Conservation (phyloP, 2,329 filamentous ascomycete species). For the Penicillium sp. region DNA sequence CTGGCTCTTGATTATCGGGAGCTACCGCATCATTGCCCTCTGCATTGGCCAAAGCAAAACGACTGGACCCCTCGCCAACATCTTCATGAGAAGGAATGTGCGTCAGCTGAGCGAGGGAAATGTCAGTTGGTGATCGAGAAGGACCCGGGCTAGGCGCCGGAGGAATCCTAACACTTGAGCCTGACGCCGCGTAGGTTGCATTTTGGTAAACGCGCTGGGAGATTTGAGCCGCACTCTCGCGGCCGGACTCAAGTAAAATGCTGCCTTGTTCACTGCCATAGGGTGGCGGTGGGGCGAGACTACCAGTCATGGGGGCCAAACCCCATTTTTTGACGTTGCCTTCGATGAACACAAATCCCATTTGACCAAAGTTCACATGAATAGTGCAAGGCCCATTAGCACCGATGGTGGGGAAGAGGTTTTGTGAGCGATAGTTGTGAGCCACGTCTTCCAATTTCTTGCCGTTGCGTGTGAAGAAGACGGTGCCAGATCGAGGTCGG, state of each 20-base stretch:
- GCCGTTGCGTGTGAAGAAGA: constrained; percentile 98
- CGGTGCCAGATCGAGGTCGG: constrained; percentile 84
- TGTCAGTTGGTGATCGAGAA: constrained; percentile 87
- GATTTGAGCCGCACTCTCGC: constrained; percentile 49
- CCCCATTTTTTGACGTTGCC: constrained; percentile 99
- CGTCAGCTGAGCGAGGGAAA: constrained; percentile 83
- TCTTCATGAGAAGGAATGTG: constrained; percentile 66
- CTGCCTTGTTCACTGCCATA: constrained; percentile 97
- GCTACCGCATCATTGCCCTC: constrained; percentile 15
- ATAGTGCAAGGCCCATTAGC: constrained; percentile 89
- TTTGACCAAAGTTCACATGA: constrained; percentile 96
- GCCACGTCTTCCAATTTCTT: constrained; percentile 94
- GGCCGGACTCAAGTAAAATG: constrained; percentile 85
- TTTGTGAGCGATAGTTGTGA: constrained; percentile 88
- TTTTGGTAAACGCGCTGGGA: constrained; percentile 47
- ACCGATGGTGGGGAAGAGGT: constrained; percentile 97
- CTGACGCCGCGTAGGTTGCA: constrained; percentile 70
- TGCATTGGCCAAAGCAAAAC: constrained; percentile 27
- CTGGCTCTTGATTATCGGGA: constrained; percentile 23
- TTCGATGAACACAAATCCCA: constrained; percentile 98
- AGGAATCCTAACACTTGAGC: constrained; percentile 71
- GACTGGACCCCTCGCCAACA: constrained; percentile 69
- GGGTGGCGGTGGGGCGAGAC: constrained; percentile 87
- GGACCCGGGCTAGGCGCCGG: constrained; percentile 84
- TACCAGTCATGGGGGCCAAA: constrained; percentile 90